Base-by-base conservation (phyloP, 1,284 basidiomycete genomes). In the Sanghuangporus weigelae region DNA sequence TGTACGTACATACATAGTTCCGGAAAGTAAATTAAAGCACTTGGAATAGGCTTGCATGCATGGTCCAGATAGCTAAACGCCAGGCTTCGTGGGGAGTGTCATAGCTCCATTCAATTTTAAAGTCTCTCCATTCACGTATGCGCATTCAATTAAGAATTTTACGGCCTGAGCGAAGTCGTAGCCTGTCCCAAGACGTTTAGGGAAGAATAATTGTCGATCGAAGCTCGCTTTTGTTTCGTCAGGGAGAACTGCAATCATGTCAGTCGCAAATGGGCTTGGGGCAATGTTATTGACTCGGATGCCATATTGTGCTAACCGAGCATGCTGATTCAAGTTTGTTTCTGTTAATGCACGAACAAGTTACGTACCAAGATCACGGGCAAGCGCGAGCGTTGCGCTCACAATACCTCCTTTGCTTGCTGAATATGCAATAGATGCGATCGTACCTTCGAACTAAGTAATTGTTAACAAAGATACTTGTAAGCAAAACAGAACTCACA, bases 41-140 rank as follows among this genome's bases (percentile, higher is more conserved):
- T 26, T 26, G 26, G 26, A 26, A 26, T 26, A 26, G 26, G 26
- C 26, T 26, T 26, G 26, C 26, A 26, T 3, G 3, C 26, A 26
- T 26, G 3, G 26, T 26, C 26, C 26, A 26, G 26, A 16, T 46
- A 19, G 21, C 11, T 46, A 46, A 12, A 42, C 16, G 2, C 66
- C 58, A 74, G 31, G 67, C 63, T 76, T 75, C 7, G 75, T 76
- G 7, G 73, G 65, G 53, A 76, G 62, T 59, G 73, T 68, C 23
- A 65, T 66, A 23, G 73, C 82, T 12, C 81, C 83, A 64, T 79
- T 84, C 66, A 85, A 71, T 63, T 82, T 73, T 21, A 84, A 73
- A 3, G 79, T 81, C 71, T 84, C 83, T 19, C 83, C 83, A 69
- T 85, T 84, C 42, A 84, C 77, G 73, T 82, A 84, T 4, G 76